Evolutionary conservation across 805 yeast species (phyloP).

Genomic region (Candida nemodendra): DNA sequence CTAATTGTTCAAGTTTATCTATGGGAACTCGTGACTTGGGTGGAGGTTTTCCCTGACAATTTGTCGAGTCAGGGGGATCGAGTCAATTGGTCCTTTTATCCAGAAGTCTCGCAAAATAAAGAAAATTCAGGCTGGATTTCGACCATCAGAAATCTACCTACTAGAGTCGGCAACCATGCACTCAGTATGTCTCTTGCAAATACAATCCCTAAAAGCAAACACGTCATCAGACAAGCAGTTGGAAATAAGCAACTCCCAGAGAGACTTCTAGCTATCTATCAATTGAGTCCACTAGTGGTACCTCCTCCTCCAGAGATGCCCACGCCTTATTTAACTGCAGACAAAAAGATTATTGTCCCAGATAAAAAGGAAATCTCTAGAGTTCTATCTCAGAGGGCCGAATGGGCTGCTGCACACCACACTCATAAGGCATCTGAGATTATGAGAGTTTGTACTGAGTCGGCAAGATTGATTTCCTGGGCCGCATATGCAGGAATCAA

Average conservation of each 20-base stretch:
- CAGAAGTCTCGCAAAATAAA: neutral
- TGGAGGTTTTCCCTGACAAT: conserved; percentile 12
- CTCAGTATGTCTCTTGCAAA: conserved; percentile 19
- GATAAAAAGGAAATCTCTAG: conserved; percentile 33
- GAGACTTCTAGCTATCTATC: conserved; percentile 34
- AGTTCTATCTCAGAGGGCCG: conserved; percentile 35
- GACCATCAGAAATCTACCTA: conserved; percentile 13
- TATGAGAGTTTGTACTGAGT: conserved; percentile 37
- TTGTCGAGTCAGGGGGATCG: conserved; percentile 2
- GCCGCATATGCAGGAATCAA: conserved; percentile 25
- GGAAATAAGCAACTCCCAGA: conserved; percentile 29
- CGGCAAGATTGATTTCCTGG: conserved; percentile 35
- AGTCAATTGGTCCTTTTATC: conserved; percentile 3
- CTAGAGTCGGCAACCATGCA: conserved; percentile 17
- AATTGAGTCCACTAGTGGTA: conserved; percentile 28
- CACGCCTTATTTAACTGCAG: conserved; percentile 41
- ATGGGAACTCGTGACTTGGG: conserved; percentile 22
- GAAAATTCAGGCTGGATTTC: conserved; percentile 1
- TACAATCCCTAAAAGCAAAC: conserved; percentile 22
- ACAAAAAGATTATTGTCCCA: conserved; percentile 40
- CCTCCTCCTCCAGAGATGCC: conserved; percentile 45
- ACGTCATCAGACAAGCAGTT: conserved; percentile 14
- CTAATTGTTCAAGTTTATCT: conserved; percentile 4
- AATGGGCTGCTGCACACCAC: conserved; percentile 38
- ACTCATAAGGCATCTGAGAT: conserved; percentile 43